Evolutionary conservation across 345 rosid species (phyloP), one percentile per base, ranked within the genome.

Genomic region (Syzygium aqueum): DNA sequence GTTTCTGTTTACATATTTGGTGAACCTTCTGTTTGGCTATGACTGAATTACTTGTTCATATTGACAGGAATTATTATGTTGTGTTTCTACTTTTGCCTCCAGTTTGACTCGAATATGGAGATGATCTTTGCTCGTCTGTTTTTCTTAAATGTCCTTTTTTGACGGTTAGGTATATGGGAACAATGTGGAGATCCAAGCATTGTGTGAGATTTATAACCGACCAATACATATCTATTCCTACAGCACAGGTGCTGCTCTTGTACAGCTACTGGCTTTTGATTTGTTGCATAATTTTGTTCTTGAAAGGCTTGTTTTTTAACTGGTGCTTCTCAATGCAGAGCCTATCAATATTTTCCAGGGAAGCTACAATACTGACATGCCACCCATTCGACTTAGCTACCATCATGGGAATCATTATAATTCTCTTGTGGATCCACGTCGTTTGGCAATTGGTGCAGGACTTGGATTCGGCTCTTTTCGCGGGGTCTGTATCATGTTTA

Each of bases 381-480:
- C 99, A 59, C 99, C 99, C n/a, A 90, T 98, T 73, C 92, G 96
- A 88, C 92, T 98, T 65, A 98, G 99, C 73, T 98, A 90, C 91
- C 99, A 96, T 93, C 97, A 96, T 59, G 97, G 99, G 85, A 98
- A 96, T 88, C 99, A 98, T 91, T 98, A 98, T 89, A 98, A 98
- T 89, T 98, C 99, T 65, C 94, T 98, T 90, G 96, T 98, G 85
- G 97, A 98, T 86, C 99, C 99, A 23, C 97, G 95, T 16, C 96
- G 97, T 51, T 84, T 92, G 90, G 92, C 97, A 86, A 89, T 98
- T 89, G 99, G 99, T 89, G 99, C 98, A 14, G 99, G 99, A 53
- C 98, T 96, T 84, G 99, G 99, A 87, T 96, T 96, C 92, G 90
- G 98, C 93, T 93, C 94, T 91, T 98, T 98, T 73, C 94, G 91